phyloP scores from a whole-genome alignment of 345 rosid species.

The Corchorus capsularis region DNA sequence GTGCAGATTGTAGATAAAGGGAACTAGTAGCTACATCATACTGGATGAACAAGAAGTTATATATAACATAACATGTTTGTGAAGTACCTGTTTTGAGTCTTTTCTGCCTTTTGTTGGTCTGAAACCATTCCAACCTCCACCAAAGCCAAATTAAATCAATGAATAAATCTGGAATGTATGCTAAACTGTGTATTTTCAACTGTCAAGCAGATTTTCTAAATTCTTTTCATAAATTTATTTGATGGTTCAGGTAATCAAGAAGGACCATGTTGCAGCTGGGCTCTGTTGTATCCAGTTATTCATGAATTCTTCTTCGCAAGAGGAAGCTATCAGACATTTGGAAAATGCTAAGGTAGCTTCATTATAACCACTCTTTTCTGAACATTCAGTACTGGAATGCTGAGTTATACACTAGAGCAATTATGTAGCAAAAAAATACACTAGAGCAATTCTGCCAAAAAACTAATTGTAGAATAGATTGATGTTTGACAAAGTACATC shows the following conservation, averaged over 20 bases:
- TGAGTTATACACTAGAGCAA: not conserved
- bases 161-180: not conserved
- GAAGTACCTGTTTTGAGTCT: not conserved
- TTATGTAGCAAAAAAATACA: no score
- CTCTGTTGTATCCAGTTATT: conserved; percentile 92
- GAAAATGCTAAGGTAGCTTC: conserved; percentile 77
- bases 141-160: no score
- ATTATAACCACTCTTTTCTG: conserved; percentile 7
- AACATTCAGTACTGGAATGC: not conserved
- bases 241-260: conserved; percentile 78
- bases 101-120: not conserved
- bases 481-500: not conserved
- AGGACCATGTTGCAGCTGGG: conserved; percentile 95
- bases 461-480: not conserved
- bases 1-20: not conserved
- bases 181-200: not conserved
- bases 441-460: not conserved
- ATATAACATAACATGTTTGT: not conserved
- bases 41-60: not conserved
- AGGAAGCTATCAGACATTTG: conserved; percentile 90
- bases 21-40: not conserved
- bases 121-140: not conserved
- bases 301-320: conserved; percentile 85
- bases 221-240: conserved; percentile 10
- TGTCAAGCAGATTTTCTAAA: not conserved